Evolutionary conservation across 495 filamentous ascomycete genomes (phyloP).

Genomic region (Aspergillus baeticus): DNA sequence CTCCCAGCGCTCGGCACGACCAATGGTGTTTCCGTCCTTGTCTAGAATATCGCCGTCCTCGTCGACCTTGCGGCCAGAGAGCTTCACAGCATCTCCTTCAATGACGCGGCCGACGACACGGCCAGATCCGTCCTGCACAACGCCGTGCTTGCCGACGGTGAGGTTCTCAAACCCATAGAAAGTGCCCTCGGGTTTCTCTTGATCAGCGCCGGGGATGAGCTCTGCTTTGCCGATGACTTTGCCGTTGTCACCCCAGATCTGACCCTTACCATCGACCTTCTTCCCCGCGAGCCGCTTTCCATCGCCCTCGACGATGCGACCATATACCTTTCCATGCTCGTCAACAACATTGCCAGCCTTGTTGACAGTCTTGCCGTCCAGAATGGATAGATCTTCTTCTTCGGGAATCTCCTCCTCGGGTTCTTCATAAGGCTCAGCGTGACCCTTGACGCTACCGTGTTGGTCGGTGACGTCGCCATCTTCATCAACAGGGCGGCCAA

Average conservation of each 20-base stretch:
- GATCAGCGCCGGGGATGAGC: constrained; percentile 70
- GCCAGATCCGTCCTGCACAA: constrained; percentile 59
- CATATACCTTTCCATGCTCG: constrained; percentile 66
- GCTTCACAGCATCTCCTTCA: constrained; percentile 67
- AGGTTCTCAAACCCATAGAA: constrained; percentile 76
- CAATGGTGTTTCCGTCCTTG: constrained; percentile 77
- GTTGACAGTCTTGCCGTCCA: constrained; percentile 84
- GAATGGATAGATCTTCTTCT: constrained; percentile 60
- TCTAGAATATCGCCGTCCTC: constrained; percentile 82
- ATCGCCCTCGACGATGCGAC: constrained; percentile 74
- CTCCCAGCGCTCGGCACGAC: constrained; percentile 79
- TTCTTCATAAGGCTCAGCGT: constrained; percentile 55
- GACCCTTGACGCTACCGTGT: constrained; percentile 59
- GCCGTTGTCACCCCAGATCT: constrained; percentile 78
- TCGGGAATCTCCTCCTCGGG: constrained; percentile 42
- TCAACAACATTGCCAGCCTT: constrained; percentile 85
- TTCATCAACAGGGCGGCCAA: constrained; percentile 61
- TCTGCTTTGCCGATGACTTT: constrained; percentile 77
- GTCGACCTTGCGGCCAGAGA: constrained; percentile 75
- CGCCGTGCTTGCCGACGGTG: constrained; percentile 74
- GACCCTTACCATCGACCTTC: constrained; percentile 79
- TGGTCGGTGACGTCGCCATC: constrained; percentile 66
- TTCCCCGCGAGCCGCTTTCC: constrained; percentile 65
- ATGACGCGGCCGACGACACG: constrained; percentile 71
- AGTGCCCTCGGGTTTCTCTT: constrained; percentile 69